These are phyloP conservation scores for Lachnellula hyalina DNA, from an alignment of 2,329 filamentous ascomycete species.

Conservation along the genomic window DNA sequence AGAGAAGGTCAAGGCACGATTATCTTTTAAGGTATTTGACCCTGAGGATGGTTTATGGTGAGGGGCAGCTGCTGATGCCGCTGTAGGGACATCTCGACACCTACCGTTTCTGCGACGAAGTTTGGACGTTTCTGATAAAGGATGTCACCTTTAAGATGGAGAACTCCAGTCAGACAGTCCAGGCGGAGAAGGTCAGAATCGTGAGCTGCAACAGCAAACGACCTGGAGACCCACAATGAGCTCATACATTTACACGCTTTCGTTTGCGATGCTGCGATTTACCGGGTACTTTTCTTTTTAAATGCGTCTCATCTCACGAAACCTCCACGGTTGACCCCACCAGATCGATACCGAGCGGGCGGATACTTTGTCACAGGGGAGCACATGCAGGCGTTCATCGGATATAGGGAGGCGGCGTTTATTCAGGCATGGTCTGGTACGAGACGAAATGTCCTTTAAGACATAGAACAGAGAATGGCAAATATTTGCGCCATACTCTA, in stretches of 20 bases:
- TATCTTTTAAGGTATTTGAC: conserved; percentile 83
- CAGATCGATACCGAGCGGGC: background rate
- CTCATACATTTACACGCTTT: background rate
- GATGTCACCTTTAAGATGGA: conserved; percentile 99
- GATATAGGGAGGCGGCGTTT: background rate
- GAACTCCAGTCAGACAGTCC: conserved; percentile 61
- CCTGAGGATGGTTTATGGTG: background rate
- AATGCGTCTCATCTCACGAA: background rate
- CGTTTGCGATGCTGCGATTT: background rate
- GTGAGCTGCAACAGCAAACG: conserved; percentile 94
- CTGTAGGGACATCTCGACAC: conserved; percentile 88
- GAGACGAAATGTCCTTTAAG: background rate
- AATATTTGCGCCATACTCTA: background rate
- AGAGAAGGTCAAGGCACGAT: conserved; percentile 83
- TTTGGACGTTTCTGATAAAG: conserved; percentile 99
- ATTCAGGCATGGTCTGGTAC: background rate
- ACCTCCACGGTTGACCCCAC: background rate
- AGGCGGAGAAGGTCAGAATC: conserved; percentile 94
- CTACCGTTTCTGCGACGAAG: conserved; percentile 98
- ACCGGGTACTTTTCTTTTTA: background rate
- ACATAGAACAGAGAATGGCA: background rate
- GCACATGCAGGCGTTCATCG: background rate
- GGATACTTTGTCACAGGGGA: background rate
- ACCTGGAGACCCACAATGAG: conserved; percentile 49
- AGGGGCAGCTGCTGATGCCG: conserved; percentile 12